Base-by-base conservation (phyloP, 1,284 basidiomycete genomes). In the Peniophora sp. region DNA sequence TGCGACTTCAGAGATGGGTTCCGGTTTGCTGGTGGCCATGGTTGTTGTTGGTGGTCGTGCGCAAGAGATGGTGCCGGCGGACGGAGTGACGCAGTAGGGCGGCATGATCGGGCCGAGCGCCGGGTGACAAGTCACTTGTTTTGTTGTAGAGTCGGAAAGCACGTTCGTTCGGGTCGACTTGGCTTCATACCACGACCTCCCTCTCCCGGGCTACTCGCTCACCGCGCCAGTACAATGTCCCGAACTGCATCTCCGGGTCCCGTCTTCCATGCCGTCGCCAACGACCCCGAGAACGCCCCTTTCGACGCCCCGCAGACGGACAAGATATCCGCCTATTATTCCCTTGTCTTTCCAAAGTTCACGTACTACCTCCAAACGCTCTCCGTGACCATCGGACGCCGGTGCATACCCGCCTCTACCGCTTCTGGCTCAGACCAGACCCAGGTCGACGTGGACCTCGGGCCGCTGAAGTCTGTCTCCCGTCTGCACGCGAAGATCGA, bases 391-490 rank as follows among this genome's bases (percentile, higher is more conserved):
- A 80, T 85, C 70, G 68, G 79, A 58, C 63, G 88, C 70, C 62
- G 78, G 59, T 67, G 67, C 61, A 53, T 69, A 48, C 68, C 71
- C 15, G 59, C 64, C 41, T 62, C 63, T 42, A 60, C 67, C 8
- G 65, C 68, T 9, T 69, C 69, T n/a, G 65, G 69, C 5, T 68
- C 68, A 47, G 60, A 69, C 56, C 71, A 78, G 52, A 66, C 66
- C 3, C 70, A 79, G 51, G 89, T 94, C 44, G 97, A 99, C 62
- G 92, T 99, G 44, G 97, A 99, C 71, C 81, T 99, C 3, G 97
- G 97, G 3, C 88, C 92, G 1, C 79, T 98, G 54, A 98, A 98
- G 79, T 95, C 92, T 54, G 95, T 99, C 50, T 98, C 95, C 11
- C 80, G 97, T 22, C 76, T 97, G 14, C 97, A 99, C 65, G 97